These are phyloP conservation scores for Alopecurus myosuroides DNA, from an alignment of 176 grass and related monocot species.

Conservation along the genomic window DNA sequence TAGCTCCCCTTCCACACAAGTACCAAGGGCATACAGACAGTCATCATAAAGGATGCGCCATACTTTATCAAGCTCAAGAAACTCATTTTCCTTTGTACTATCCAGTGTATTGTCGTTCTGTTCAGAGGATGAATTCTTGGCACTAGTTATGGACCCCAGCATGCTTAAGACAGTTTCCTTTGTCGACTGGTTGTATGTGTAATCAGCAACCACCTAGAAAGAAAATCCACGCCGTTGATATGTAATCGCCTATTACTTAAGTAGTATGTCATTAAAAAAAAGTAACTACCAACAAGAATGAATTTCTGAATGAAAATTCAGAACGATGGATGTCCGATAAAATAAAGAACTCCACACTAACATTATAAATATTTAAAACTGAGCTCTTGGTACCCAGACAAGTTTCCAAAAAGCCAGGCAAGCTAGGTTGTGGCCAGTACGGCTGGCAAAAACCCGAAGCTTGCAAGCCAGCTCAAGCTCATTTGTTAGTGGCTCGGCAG, in stretches of 20 bases:
- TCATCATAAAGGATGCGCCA: conserved; percentile 97
- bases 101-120: conserved; percentile 34
- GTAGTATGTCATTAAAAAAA: not conserved
- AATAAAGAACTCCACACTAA: not conserved
- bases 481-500: not conserved
- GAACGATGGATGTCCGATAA: not conserved
- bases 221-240: conserved; percentile 21
- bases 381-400: conserved; percentile 15
- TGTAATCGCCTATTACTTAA: not conserved
- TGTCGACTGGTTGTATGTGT: conserved; percentile 63
- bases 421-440: not conserved
- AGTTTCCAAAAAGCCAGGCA: not conserved
- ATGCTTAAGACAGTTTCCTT: conserved; percentile 68
- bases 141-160: conserved; percentile 44
- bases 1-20: conserved; percentile 86
- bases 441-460: not conserved
- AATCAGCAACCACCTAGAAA: conserved; percentile 79
- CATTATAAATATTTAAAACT: conserved; percentile 3
- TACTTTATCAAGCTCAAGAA: conserved; percentile 65
- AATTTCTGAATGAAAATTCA: conserved; percentile 1
- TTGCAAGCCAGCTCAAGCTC: not conserved
- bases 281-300: not conserved
- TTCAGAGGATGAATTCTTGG: conserved; percentile 43
- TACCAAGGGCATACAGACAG: conserved; percentile 74
- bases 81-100: conserved; percentile 41